These are phyloP conservation scores for Panus rudis DNA, from an alignment of 768 basidiomycete genomes.

Conservation along the genomic window DNA sequence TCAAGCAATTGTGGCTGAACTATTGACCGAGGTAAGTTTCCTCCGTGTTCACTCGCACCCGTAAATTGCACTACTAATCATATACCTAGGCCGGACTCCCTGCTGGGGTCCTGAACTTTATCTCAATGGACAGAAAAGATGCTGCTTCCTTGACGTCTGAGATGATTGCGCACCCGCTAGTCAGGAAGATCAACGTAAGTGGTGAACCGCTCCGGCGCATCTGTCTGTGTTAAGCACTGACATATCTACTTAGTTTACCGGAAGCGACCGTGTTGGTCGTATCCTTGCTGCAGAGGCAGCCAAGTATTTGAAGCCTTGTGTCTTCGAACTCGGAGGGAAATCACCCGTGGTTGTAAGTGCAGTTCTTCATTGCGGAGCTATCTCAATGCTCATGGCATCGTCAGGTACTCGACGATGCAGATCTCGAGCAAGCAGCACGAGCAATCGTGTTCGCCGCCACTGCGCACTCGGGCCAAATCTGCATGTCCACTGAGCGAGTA, in stretches of 20 bases:
- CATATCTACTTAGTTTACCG: constrained; percentile 38
- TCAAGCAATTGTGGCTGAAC: constrained; percentile 38
- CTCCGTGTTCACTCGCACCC: neutral
- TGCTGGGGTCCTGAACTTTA: constrained; percentile 48
- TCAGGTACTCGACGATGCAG: constrained; percentile 46
- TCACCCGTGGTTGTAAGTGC: constrained; percentile 41
- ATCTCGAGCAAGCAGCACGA: constrained; percentile 46
- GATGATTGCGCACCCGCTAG: constrained; percentile 49
- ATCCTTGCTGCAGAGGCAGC: constrained; percentile 51
- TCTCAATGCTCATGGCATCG: neutral
- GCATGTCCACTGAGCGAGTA: constrained; percentile 53
- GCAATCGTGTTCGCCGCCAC: constrained; percentile 38
- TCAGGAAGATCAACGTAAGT: constrained; percentile 47
- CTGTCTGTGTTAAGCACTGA: neutral
- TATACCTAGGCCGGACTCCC: constrained; percentile 46
- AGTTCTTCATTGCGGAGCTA: neutral
- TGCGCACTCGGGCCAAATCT: constrained; percentile 45
- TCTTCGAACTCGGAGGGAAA: constrained; percentile 52
- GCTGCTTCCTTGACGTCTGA: constrained; percentile 39
- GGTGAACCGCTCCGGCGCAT: too few species aligned
- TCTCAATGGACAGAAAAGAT: constrained; percentile 38
- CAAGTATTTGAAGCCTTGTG: constrained; percentile 46
- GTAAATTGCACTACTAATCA: neutral
- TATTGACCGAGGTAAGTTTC: constrained; percentile 34
- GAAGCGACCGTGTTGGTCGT: constrained; percentile 45